A percentile compares a stretch with the other conserved stretches of the same genome.
Conservation (phyloP, 306 rosid species). For the Lablab purpureus region DNA sequence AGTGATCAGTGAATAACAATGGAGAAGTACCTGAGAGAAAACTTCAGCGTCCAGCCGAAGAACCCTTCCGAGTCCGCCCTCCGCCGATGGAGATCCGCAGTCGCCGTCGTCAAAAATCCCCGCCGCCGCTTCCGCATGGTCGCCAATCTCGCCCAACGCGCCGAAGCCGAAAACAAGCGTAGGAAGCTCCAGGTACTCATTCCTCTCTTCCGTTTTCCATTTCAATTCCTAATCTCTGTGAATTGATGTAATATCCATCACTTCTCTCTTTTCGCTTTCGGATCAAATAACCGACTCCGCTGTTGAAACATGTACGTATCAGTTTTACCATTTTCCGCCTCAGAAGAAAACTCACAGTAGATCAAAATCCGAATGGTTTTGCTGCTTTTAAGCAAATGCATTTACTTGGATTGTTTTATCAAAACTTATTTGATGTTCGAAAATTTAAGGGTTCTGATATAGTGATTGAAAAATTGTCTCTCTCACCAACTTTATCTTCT, state of each 20-base stretch:
- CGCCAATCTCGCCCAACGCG: slow-evolving; percentile 89
- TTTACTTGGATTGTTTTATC: neutral
- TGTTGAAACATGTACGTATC: neutral
- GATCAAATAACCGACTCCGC: neutral
- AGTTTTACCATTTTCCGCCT: neutral
- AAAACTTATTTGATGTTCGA: neutral
- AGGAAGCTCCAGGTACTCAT: slow-evolving; percentile 63
- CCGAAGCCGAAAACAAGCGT: slow-evolving; percentile 67
- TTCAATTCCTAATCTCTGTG: neutral
- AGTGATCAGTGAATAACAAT: slow-evolving; percentile 34
- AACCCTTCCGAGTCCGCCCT: slow-evolving; percentile 66
- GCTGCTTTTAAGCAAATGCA: neutral
- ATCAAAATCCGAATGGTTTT: neutral
- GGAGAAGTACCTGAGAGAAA: slow-evolving; percentile 75
- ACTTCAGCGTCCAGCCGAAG: slow-evolving; percentile 72
- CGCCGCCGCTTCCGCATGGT: slow-evolving; percentile 94
- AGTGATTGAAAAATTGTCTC: neutral
- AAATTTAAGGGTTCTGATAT: neutral
- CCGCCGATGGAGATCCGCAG: slow-evolving; percentile 87
- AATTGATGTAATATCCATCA: neutral
- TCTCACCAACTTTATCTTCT: neutral
- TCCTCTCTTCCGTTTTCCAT: neutral
- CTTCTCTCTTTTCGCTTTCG: neutral
- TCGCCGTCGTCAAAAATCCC: slow-evolving; percentile 83
- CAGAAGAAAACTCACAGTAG: neutral